Evolutionary conservation across 495 filamentous ascomycete genomes (phyloP).

Genomic region (Penicillium atrosanguineum): DNA sequence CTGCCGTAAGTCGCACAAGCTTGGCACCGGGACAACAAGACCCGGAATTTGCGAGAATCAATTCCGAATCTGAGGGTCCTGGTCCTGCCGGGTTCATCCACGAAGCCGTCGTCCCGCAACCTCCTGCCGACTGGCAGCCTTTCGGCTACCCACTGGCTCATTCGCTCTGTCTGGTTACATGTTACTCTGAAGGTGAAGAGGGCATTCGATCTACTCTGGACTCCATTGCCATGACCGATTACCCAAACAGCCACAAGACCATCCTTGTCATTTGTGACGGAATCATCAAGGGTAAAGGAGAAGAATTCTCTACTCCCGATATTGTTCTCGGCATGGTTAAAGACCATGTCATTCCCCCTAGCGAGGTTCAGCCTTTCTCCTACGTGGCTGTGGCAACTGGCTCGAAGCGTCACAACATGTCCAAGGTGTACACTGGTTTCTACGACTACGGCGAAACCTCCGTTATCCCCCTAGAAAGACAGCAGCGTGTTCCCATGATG

Average conservation of each 20-base stretch:
- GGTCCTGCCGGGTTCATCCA: constrained; percentile 95
- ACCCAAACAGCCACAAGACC: constrained; percentile 97
- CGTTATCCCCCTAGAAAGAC: constrained; percentile 76
- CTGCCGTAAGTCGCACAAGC: constrained; percentile 51
- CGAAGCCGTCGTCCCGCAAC: constrained; percentile 92
- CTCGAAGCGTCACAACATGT: constrained; percentile 98
- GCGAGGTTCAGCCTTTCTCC: constrained; percentile 83
- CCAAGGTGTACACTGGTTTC: constrained; percentile 95
- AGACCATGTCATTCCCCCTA: constrained; percentile 73
- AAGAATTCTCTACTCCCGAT: constrained; percentile 83
- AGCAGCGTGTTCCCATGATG: constrained; percentile 99
- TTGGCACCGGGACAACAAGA: constrained; percentile 43
- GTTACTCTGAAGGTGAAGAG: constrained; percentile 94
- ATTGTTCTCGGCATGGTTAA: constrained; percentile 92
- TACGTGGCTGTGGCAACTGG: constrained; percentile 97
- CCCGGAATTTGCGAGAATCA: constrained; percentile 50
- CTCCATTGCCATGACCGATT: constrained; percentile 96
- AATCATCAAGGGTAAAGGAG: constrained; percentile 94
- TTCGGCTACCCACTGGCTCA: constrained; percentile 95
- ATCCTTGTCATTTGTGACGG: constrained; percentile 97
- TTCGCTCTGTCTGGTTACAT: constrained; percentile 89
- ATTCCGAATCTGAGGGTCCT: constrained; percentile 64
- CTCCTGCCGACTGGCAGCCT: constrained; percentile 95
- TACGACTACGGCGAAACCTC: constrained; percentile 91
- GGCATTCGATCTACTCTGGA: constrained; percentile 92